Evolutionary conservation across 805 yeast species (phyloP).

Genomic region (Candida cerambycidarum): DNA sequence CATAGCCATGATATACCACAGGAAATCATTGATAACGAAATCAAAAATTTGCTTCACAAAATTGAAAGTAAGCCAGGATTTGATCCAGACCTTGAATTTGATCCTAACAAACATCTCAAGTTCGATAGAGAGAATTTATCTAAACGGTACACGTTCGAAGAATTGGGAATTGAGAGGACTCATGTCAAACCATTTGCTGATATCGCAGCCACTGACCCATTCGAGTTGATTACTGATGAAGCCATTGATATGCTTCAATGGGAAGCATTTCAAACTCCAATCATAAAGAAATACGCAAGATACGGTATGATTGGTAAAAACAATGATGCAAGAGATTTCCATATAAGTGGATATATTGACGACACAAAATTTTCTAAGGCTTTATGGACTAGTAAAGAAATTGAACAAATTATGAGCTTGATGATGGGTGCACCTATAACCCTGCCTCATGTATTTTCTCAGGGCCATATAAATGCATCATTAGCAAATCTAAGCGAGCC

Average conservation of each 20-base stretch:
- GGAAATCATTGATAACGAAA: slow-evolving; percentile 6
- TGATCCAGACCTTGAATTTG: slow-evolving; percentile 11
- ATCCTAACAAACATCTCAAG: slow-evolving; percentile 13
- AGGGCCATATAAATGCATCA: slow-evolving; percentile 24
- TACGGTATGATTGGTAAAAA: slow-evolving; percentile 19
- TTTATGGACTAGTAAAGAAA: slow-evolving; percentile 25
- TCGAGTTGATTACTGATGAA: slow-evolving; percentile 27
- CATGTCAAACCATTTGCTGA: slow-evolving; percentile 30
- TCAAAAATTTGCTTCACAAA: slow-evolving; percentile 1
- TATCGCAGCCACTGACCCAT: slow-evolving; percentile 31
- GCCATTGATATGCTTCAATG: slow-evolving; percentile 26
- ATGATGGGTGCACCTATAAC: slow-evolving; percentile 23
- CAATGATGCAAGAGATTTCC: slow-evolving; percentile 28
- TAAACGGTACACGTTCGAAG: slow-evolving; percentile 35
- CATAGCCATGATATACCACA: slow-evolving; percentile 9
- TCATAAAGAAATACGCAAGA: slow-evolving; percentile 22
- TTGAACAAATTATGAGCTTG: slow-evolving; percentile 20
- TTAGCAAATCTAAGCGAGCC: slow-evolving; percentile 10
- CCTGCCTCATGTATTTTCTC: slow-evolving; percentile 20
- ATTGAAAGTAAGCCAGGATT: slow-evolving; percentile 12
- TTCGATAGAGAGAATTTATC: slow-evolving; percentile 24
- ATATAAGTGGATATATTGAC: slow-evolving; percentile 24
- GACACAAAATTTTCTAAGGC: slow-evolving; percentile 22
- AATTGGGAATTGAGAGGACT: slow-evolving; percentile 32
- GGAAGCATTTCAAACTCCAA: slow-evolving; percentile 20